Conservation (phyloP, 208 protist genomes). For the Novymonas esmeraldas region DNA sequence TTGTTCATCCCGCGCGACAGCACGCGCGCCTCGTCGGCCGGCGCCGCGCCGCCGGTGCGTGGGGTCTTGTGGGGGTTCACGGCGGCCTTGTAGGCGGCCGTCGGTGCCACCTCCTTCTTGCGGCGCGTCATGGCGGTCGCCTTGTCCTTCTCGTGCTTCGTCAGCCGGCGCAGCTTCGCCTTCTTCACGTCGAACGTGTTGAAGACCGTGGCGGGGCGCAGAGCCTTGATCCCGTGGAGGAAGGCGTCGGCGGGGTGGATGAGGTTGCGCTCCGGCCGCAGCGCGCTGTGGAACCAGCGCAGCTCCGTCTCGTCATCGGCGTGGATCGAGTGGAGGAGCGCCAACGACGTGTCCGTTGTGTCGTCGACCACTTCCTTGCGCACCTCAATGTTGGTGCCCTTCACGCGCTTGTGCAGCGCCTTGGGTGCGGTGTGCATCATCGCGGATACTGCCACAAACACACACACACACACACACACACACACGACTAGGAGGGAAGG, state of each 20-base stretch:
- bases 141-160: slow-evolving; percentile 76
- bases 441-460: neutral
- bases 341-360: slow-evolving; percentile 36
- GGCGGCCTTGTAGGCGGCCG: slow-evolving; percentile 74
- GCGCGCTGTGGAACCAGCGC: slow-evolving; percentile 64
- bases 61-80: slow-evolving; percentile 81
- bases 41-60: slow-evolving; percentile 51
- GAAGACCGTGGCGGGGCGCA: slow-evolving; percentile 71
- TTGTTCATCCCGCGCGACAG: slow-evolving; percentile 53
- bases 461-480: neutral
- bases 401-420: slow-evolving; percentile 59
- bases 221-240: slow-evolving; percentile 72
- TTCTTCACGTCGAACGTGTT: slow-evolving; percentile 82
- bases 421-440: slow-evolving; percentile 23
- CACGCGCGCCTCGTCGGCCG: slow-evolving; percentile 58
- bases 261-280: slow-evolving; percentile 76
- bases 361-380: slow-evolving; percentile 53
- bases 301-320: slow-evolving; percentile 71
- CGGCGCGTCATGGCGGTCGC: slow-evolving; percentile 46
- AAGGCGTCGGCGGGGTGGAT: slow-evolving; percentile 74
- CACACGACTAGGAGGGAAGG: neutral
- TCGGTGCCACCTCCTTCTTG: slow-evolving; percentile 68
- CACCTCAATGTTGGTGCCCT: slow-evolving; percentile 79
- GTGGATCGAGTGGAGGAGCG: slow-evolving; percentile 62
- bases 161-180: slow-evolving; percentile 69